These are phyloP conservation scores for Aspergillus heteromorphus DNA, from an alignment of 495 filamentous ascomycete species.

Conservation along the genomic window DNA sequence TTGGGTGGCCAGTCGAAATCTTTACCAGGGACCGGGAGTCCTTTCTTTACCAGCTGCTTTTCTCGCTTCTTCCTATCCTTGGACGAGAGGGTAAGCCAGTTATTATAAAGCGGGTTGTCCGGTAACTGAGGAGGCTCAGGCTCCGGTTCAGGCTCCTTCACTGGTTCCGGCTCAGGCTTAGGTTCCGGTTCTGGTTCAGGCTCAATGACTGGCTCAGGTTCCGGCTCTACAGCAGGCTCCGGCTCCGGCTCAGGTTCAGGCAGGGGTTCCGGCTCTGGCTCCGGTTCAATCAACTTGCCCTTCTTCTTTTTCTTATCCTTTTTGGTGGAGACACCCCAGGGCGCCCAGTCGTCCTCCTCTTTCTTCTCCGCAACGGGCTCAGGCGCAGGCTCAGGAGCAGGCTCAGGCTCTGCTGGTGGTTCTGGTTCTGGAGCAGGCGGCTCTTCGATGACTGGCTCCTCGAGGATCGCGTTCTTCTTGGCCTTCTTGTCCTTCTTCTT, in stretches of 20 bases:
- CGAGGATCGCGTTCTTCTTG: conserved; percentile 14
- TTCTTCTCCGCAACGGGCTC: conserved; percentile 17
- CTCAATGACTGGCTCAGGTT: conserved; percentile 25
- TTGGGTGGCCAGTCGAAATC: conserved; percentile 27
- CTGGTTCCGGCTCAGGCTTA: conserved; percentile 22
- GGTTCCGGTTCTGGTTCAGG: conserved; percentile 25
- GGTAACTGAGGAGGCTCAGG: conserved; percentile 23
- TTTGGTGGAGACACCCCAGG: conserved; percentile 11
- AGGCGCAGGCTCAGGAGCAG: conserved; percentile 16
- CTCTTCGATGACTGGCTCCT: conserved; percentile 15
- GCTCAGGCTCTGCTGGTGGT: conserved; percentile 24
- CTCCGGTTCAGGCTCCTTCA: conserved; percentile 23
- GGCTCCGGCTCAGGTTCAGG: conserved; percentile 26
- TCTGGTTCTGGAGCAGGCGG: too few relatives aligned
- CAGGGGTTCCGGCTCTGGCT: conserved; percentile 21
- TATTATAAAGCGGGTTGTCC: conserved; percentile 34
- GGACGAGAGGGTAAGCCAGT: conserved; percentile 29
- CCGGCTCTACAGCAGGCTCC: conserved; percentile 22
- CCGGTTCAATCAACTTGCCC: conserved; percentile 18
- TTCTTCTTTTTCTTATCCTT: conserved; percentile 20
- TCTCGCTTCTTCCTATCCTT: conserved; percentile 40
- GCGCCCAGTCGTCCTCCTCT: conserved; percentile 13
- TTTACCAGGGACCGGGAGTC: conserved; percentile 33
- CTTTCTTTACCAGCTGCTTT: conserved; percentile 29
- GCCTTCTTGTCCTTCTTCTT: conserved; percentile 40